phyloP scores from a whole-genome alignment of 352 stramenopile genomes.

The Phytophthora idaei region DNA sequence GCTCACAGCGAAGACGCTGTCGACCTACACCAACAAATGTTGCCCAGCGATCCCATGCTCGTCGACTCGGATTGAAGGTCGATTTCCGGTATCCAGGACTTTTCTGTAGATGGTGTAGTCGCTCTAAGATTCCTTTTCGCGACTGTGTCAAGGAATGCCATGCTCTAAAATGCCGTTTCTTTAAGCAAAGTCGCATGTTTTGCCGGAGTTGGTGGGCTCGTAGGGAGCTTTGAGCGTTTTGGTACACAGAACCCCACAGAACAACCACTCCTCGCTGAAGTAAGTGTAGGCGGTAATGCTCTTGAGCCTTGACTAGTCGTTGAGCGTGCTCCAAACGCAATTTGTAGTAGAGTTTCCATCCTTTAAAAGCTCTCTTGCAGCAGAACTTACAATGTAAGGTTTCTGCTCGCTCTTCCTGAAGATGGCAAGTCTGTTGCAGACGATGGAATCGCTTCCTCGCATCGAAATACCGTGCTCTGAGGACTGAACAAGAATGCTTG shows the following conservation, averaged over 20 bases:
- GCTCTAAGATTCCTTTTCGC: background rate
- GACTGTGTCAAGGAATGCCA: conserved; percentile 25
- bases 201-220: conserved; percentile 30
- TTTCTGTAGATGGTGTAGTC: conserved; percentile 5
- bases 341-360: conserved; percentile 25
- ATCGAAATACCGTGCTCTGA: conserved; percentile 12
- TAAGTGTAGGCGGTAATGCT: conserved; percentile 21
- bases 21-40: conserved; percentile 14
- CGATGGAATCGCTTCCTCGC: conserved; percentile 22
- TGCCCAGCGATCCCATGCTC: conserved; percentile 38
- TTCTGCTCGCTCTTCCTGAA: conserved; percentile 15
- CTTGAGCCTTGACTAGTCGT: conserved; percentile 13
- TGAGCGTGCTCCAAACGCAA: conserved; percentile 1
- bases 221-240: conserved; percentile 27
- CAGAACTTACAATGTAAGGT: conserved; percentile 14
- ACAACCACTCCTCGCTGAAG: conserved; percentile 29
- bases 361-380: conserved; percentile 11
- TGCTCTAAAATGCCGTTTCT: conserved; percentile 26
- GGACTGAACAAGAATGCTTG: conserved; percentile 1
- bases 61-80: conserved; percentile 35
- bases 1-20: conserved; percentile 13
- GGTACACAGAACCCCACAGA: conserved; percentile 29
- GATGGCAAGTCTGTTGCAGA: background rate
- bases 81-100: conserved; percentile 26
- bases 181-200: conserved; percentile 24